These are phyloP conservation scores for Salix exigua DNA, from an alignment of 345 rosid genomes.

Conservation along the genomic window DNA sequence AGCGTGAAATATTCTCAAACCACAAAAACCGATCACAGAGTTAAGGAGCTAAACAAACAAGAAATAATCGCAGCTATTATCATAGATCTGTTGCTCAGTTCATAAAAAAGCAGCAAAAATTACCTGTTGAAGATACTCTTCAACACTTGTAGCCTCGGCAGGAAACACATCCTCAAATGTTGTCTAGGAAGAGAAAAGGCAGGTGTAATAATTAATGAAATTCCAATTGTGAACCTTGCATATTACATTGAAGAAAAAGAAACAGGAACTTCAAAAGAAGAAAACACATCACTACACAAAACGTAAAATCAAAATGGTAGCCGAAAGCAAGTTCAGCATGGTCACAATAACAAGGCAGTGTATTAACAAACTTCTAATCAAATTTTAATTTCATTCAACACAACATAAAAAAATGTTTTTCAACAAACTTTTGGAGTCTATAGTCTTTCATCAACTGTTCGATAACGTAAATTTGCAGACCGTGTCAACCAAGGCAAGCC, in stretches of 20 bases:
- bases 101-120: constrained; percentile 9
- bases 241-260: background rate
- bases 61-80: background rate
- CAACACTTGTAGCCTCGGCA: constrained; percentile 87
- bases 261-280: background rate
- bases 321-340: constrained; percentile 12
- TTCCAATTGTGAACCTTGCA: background rate
- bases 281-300: background rate
- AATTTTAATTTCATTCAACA: background rate
- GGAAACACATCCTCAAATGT: constrained; percentile 98
- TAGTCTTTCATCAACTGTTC: background rate
- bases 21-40: background rate
- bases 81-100: background rate
- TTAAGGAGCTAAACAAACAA: background rate
- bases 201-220: background rate
- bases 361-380: background rate
- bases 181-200: constrained; percentile 42
- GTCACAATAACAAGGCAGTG: background rate
- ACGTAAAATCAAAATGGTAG: background rate
- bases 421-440: background rate
- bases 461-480: background rate
- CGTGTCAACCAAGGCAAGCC: background rate
- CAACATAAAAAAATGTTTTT: background rate
- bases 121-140: constrained; percentile 97
- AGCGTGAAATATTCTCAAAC: background rate